These are phyloP conservation scores for Monosporozyma servazzii DNA, from an alignment of 805 yeast genomes.

Conservation along the genomic window DNA sequence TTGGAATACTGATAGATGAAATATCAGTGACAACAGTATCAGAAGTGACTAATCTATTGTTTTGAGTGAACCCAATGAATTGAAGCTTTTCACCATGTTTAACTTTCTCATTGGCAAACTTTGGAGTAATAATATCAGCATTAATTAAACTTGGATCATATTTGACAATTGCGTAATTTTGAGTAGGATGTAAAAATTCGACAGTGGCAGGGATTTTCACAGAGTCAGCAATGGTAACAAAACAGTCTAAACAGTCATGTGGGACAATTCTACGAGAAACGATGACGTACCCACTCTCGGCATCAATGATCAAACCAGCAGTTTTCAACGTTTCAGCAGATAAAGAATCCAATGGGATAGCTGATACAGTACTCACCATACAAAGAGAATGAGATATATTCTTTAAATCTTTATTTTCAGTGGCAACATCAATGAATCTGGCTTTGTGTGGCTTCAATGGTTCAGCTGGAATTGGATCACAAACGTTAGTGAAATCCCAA, in stretches of 20 bases:
- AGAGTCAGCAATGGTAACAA: slow-evolving; percentile 77
- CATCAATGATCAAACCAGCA: slow-evolving; percentile 75
- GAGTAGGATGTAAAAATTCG: slow-evolving; percentile 77
- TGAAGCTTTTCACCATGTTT: slow-evolving; percentile 65
- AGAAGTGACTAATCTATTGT: slow-evolving; percentile 59
- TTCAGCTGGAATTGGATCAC: slow-evolving; percentile 49
- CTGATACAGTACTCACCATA: slow-evolving; percentile 53
- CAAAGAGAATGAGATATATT: slow-evolving; percentile 61
- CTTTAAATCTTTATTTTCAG: slow-evolving; percentile 43
- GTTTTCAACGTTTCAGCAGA: slow-evolving; percentile 52
- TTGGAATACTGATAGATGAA: slow-evolving; percentile 63
- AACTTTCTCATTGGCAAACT: slow-evolving; percentile 45
- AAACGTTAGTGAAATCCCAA: slow-evolving; percentile 46
- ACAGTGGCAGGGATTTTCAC: slow-evolving; percentile 72
- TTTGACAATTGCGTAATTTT: slow-evolving; percentile 73
- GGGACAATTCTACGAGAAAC: slow-evolving; percentile 75
- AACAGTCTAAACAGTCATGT: slow-evolving; percentile 64
- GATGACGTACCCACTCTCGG: slow-evolving; percentile 67
- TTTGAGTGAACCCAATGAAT: slow-evolving; percentile 75
- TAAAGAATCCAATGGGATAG: slow-evolving; percentile 68
- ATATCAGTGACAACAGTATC: slow-evolving; percentile 72
- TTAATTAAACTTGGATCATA: slow-evolving; percentile 69
- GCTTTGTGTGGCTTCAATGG: slow-evolving; percentile 52
- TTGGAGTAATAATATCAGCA: slow-evolving; percentile 65
- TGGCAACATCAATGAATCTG: slow-evolving; percentile 59